A percentile compares a stretch with the other conserved stretches of the same genome.
Evolutionary conservation across 805 yeast species (phyloP).

Genomic region (Tetrapisispora pingtungensis): DNA sequence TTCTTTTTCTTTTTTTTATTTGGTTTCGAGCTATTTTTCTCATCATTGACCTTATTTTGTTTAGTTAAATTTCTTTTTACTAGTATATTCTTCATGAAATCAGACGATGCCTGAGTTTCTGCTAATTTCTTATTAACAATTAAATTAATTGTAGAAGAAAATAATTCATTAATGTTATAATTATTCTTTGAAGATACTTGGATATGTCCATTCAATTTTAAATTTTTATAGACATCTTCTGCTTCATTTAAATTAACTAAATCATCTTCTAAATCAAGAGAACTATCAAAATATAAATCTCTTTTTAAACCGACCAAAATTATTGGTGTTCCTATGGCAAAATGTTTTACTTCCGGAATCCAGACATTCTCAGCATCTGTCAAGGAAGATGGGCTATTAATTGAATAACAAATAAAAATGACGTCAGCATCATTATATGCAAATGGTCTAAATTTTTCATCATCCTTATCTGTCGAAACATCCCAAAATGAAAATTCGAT

Average conservation of each 20-base stretch:
- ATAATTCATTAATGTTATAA: neutral
- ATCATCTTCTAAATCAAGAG: slow-evolving; percentile 1
- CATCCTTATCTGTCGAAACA: slow-evolving; percentile 86
- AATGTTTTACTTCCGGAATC: slow-evolving; percentile 79
- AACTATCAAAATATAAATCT: slow-evolving; percentile 35
- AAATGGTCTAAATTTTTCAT: slow-evolving; percentile 68
- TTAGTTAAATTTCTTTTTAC: neutral
- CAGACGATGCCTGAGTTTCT: neutral
- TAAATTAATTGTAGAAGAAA: neutral
- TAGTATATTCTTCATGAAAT: neutral
- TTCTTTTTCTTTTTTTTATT: neutral
- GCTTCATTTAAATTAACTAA: neutral
- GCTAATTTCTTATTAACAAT: slow-evolving; percentile 1
- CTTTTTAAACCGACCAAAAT: slow-evolving; percentile 75
- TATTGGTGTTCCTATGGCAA: slow-evolving; percentile 59
- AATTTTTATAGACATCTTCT: neutral
- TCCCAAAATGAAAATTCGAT: slow-evolving; percentile 77
- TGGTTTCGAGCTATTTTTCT: neutral
- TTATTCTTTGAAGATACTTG: slow-evolving; percentile 2
- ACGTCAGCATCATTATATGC: slow-evolving; percentile 73
- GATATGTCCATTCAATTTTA: slow-evolving; percentile 1
- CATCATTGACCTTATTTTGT: neutral
- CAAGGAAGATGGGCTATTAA: slow-evolving; percentile 52
- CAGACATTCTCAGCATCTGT: slow-evolving; percentile 71
- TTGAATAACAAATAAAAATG: slow-evolving; percentile 63